Evolutionary conservation across 192 early-diverging fungal species (phyloP).

Genomic region (Coemansia sp.): DNA sequence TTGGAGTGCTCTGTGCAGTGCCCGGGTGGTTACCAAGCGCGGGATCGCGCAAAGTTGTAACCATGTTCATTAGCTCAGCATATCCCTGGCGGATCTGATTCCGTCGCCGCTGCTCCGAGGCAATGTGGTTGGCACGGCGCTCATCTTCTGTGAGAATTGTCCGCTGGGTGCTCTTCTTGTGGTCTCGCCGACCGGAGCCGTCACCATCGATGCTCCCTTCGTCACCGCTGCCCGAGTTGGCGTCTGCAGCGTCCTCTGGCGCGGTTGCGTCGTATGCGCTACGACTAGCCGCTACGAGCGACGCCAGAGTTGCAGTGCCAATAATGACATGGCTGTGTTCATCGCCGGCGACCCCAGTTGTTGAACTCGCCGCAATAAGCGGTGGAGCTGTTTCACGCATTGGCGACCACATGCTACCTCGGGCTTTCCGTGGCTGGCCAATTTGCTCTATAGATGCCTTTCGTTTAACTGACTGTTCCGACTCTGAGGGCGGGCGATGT

Average conservation of each 20-base stretch:
- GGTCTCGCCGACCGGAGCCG: conserved; percentile 29
- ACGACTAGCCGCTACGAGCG: conserved; percentile 3
- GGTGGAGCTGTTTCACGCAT: conserved; percentile 20
- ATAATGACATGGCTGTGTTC: neutral
- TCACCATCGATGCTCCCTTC: neutral
- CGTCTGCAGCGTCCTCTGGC: conserved; percentile 1
- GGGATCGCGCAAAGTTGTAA: conserved; percentile 69
- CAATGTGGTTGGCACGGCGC: conserved; percentile 94
- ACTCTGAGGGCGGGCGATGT: conserved; percentile 36
- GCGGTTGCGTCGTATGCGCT: neutral
- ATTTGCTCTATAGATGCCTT: conserved; percentile 49
- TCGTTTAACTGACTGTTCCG: conserved; percentile 47
- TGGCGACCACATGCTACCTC: conserved; percentile 38
- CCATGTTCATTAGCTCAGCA: conserved; percentile 82
- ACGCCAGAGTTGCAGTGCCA: neutral
- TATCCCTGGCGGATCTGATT: conserved; percentile 91
- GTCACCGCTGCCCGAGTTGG: neutral
- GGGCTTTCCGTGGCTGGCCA: conserved; percentile 38
- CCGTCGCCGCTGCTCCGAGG: conserved; percentile 88
- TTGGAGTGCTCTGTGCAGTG: conserved; percentile 73
- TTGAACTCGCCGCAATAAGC: neutral
- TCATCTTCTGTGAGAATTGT: conserved; percentile 85
- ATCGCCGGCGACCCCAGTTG: neutral
- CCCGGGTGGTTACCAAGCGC: conserved; percentile 56
- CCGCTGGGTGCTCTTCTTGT: conserved; percentile 43